Evolutionary conservation across 106 monocot genomes (phyloP).

Genomic region (Dioscorea alata): DNA sequence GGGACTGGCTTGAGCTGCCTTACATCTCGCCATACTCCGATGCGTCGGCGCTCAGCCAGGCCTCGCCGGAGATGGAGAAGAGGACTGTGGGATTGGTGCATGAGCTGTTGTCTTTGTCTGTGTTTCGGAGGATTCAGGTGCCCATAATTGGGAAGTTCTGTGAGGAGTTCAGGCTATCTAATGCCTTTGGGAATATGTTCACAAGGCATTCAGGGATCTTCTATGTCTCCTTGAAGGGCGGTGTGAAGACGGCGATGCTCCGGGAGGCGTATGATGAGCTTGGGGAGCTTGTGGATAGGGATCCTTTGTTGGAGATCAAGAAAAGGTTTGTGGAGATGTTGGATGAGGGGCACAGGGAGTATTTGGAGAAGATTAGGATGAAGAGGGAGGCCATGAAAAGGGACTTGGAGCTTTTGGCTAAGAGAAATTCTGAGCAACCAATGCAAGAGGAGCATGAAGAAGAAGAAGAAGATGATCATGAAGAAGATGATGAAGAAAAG

Average conservation of each 20-base stretch:
- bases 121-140: slow-evolving; percentile 58
- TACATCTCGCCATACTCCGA: slow-evolving; percentile 82
- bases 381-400: slow-evolving; percentile 37
- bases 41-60: slow-evolving; percentile 33
- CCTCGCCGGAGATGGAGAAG: slow-evolving; percentile 91
- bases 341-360: slow-evolving; percentile 62
- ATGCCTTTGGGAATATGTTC: slow-evolving; percentile 64
- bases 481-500: no score
- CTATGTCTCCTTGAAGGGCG: slow-evolving; percentile 86
- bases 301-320: slow-evolving; percentile 71
- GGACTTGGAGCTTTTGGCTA: slow-evolving; percentile 30
- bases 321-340: slow-evolving; percentile 71
- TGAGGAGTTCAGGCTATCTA: slow-evolving; percentile 71
- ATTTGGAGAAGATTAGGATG: slow-evolving; percentile 42
- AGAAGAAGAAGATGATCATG: no score
- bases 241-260: slow-evolving; percentile 83
- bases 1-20: slow-evolving; percentile 90
- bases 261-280: slow-evolving; percentile 64
- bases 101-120: slow-evolving; percentile 64
- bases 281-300: slow-evolving; percentile 67
- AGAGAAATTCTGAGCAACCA: slow-evolving; percentile 10
- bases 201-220: slow-evolving; percentile 84
- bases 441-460: no score
- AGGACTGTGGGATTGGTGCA: slow-evolving; percentile 66
- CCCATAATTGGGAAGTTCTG: slow-evolving; percentile 70